phyloP scores from a whole-genome alignment of 2,329 filamentous ascomycete species.

The Phialophora macrospora region DNA sequence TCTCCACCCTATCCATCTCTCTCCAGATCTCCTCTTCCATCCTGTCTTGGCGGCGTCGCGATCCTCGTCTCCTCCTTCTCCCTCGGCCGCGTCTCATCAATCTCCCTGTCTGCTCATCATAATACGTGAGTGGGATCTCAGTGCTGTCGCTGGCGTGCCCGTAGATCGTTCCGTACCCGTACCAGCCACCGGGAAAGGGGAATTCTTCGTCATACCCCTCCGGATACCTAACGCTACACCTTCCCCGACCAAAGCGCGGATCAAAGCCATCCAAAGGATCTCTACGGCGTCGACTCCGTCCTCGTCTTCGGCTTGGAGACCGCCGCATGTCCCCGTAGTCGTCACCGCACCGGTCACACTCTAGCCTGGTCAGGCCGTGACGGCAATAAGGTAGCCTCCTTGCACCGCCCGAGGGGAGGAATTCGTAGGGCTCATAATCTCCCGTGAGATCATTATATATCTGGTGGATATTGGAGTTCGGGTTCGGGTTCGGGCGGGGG shows the following conservation, averaged over 20 bases:
- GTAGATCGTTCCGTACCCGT: not conserved
- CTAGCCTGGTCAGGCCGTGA: not conserved
- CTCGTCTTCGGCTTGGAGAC: conserved; percentile 2
- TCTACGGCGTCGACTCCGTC: not conserved
- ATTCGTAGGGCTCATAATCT: not conserved
- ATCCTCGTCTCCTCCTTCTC: not conserved
- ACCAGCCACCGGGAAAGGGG: not conserved
- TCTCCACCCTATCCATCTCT: conserved; percentile 15
- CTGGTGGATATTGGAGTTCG: not conserved
- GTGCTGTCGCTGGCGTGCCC: not conserved
- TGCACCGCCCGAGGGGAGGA: not conserved
- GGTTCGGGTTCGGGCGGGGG: not conserved
- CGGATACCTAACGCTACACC: not conserved
- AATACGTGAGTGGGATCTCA: not conserved
- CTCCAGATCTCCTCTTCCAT: not conserved
- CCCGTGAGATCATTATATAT: conserved; percentile 2
- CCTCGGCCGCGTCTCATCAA: not conserved
- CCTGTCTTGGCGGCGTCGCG: not conserved
- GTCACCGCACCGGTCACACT: not conserved
- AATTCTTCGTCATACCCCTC: not conserved
- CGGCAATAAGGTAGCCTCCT: not conserved
- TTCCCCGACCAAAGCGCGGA: not conserved
- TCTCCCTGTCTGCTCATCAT: not conserved
- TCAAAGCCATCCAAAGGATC: not conserved
- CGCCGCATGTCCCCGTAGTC: not conserved